Base-by-base conservation (phyloP, 306 rosid genomes). In the Acacia crassicarpa region DNA sequence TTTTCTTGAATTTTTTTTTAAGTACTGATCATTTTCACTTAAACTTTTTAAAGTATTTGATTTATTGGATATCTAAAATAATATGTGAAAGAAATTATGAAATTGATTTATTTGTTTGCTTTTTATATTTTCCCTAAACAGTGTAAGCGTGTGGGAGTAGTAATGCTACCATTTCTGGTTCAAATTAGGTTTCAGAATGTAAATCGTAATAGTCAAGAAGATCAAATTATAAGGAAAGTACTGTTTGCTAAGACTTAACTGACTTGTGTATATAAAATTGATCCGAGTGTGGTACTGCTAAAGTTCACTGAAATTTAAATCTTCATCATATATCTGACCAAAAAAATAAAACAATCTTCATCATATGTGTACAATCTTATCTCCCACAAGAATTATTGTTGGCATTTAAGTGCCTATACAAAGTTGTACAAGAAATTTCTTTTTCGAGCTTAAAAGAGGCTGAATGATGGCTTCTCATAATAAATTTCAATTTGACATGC, bases 131-230 rank as follows among this genome's bases (percentile, higher is more conserved):
- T 27, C 68, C 20, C 10, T 49, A 23, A 8, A 19, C 72, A 67
- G 19, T 19, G 20, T 35, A 33, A 38, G 48, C 27, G 19, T 25
- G 23, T 32, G 43, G 8, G 44, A 66, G 20, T 33, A 66, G 22
- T 32, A 2, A 32, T 32, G 71, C 33, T 7, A 35, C 13, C 23
- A 17, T 66, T 66, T 66, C 45, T 35, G 45, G 12, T 2, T 8
- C 49, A 43, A 12, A 40, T 58, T 44, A 13, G 70, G 80, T 45
- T 79, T 25, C 58, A 56, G 44, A 72, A 68, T 20, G 41, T 71
- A 30, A 70, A 2, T 27, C 45, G 8, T 79, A 2, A 56, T 65
- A n/a, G 51, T 54, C 73, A 61, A 76, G 75, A 44, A 72, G 77
- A 53, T 51, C 33, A 20, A 11, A 27, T 14, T 30, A 44, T 0